Evolutionary conservation across 345 rosid species (phyloP).

Genomic region (Citrus glauca): DNA sequence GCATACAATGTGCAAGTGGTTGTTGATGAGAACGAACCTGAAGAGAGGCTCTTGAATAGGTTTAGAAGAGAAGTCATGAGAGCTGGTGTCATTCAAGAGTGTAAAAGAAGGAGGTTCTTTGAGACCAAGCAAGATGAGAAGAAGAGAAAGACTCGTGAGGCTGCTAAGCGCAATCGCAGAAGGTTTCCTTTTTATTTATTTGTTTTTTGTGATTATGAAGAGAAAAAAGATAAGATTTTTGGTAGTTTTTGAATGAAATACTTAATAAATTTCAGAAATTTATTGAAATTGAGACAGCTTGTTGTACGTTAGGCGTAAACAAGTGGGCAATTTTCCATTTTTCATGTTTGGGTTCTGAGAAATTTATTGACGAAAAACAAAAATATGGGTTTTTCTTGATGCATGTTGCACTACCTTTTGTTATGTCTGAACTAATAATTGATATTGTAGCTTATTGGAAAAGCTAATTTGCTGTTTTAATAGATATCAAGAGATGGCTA

Average conservation of each 20-base stretch:
- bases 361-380: background rate
- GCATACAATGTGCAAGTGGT: slow-evolving; percentile 69
- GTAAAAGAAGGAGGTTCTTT: slow-evolving; percentile 54
- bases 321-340: background rate
- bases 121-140: slow-evolving; percentile 78
- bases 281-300: background rate
- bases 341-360: background rate
- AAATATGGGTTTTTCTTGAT: background rate
- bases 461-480: background rate
- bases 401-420: background rate
- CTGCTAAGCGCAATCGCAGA: slow-evolving; percentile 72
- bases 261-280: background rate
- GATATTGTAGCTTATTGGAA: background rate
- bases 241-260: background rate
- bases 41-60: slow-evolving; percentile 64
- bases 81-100: slow-evolving; percentile 81
- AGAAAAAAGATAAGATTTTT: background rate
- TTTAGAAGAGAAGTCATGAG: slow-evolving; percentile 73
- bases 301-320: background rate
- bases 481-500: background rate
- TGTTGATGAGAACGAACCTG: slow-evolving; percentile 71
- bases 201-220: background rate
- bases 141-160: slow-evolving; percentile 74
- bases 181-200: slow-evolving; percentile 27
- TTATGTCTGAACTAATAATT: background rate